These are phyloP conservation scores for Zymoseptoria brevis DNA, from an alignment of 2,329 filamentous ascomycete species.

Conservation along the genomic window DNA sequence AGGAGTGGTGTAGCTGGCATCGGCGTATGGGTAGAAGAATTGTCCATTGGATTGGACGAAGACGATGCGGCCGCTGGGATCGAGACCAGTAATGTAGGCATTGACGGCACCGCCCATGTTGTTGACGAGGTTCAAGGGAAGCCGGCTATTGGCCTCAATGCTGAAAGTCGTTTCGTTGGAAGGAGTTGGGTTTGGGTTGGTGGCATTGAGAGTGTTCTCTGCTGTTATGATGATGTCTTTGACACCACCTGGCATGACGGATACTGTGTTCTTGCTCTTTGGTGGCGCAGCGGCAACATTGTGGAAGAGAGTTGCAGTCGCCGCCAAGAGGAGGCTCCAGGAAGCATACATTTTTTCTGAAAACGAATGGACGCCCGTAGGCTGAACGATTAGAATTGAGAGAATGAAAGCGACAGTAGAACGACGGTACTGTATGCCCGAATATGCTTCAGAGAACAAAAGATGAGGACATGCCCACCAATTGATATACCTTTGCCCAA, in stretches of 20 bases:
- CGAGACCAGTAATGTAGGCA: slow-evolving; percentile 42
- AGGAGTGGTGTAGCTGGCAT: slow-evolving; percentile 25
- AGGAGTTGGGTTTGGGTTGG: slow-evolving; percentile 5
- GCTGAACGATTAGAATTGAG: background rate
- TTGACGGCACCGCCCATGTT: slow-evolving; percentile 37
- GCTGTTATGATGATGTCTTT: slow-evolving; percentile 10
- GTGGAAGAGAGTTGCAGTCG: background rate
- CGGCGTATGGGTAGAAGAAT: slow-evolving; percentile 38
- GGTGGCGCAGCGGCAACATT: background rate
- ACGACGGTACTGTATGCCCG: background rate
- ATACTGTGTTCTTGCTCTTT: background rate
- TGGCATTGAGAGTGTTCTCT: slow-evolving; percentile 12
- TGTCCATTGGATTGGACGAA: slow-evolving; percentile 38
- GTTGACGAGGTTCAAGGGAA: slow-evolving; percentile 35
- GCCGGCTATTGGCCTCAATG: slow-evolving; percentile 2
- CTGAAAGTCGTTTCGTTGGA: slow-evolving; percentile 6
- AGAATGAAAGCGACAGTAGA: background rate
- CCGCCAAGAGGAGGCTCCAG: background rate
- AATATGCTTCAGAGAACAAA: background rate
- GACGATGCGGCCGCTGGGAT: slow-evolving; percentile 35
- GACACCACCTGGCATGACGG: slow-evolving; percentile 10
- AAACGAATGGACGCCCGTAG: background rate
- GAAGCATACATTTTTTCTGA: background rate
- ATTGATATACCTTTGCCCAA: background rate
- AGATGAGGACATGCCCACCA: background rate